Conservation (phyloP, 1,284 basidiomycete genomes). For the Fomitopsis betulina region DNA sequence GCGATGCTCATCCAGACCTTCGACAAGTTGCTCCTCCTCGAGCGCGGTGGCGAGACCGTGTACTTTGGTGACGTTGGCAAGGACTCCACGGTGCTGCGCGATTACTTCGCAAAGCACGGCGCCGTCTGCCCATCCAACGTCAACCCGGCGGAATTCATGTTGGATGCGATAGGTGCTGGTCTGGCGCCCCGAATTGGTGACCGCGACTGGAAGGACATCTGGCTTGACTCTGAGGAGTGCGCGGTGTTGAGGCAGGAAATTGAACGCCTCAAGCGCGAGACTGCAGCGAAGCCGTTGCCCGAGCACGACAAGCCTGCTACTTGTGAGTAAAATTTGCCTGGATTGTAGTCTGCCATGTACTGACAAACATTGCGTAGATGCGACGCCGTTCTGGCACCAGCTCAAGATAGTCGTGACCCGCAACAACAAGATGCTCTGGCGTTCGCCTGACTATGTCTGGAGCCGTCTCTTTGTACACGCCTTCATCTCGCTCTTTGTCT, state of each 20-base stretch:
- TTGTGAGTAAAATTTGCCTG: conserved; percentile 21
- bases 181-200: conserved; percentile 46
- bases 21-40: conserved; percentile 64
- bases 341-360: neutral
- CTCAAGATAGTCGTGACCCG: conserved; percentile 70
- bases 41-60: conserved; percentile 64
- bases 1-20: conserved; percentile 72
- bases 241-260: conserved; percentile 30
- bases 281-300: conserved; percentile 17
- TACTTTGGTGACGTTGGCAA: conserved; percentile 80
- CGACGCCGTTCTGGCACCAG: conserved; percentile 79
- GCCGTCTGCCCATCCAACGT: conserved; percentile 59
- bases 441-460: conserved; percentile 80
- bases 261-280: conserved; percentile 29
- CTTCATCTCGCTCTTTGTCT: conserved; percentile 77
- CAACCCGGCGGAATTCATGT: conserved; percentile 35
- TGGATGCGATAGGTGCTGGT: conserved; percentile 36
- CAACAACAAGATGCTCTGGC: conserved; percentile 78
- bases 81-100: conserved; percentile 54
- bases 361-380: conserved; percentile 37
- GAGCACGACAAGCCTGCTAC: conserved; percentile 20
- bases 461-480: conserved; percentile 77
- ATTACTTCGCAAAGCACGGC: conserved; percentile 69
- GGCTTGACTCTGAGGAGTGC: conserved; percentile 47
- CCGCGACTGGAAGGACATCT: conserved; percentile 62